A percentile compares a stretch with the other conserved stretches of the same genome.
Conservation (phyloP, 1,284 basidiomycete species). For the Ganoderma meredithae region DNA sequence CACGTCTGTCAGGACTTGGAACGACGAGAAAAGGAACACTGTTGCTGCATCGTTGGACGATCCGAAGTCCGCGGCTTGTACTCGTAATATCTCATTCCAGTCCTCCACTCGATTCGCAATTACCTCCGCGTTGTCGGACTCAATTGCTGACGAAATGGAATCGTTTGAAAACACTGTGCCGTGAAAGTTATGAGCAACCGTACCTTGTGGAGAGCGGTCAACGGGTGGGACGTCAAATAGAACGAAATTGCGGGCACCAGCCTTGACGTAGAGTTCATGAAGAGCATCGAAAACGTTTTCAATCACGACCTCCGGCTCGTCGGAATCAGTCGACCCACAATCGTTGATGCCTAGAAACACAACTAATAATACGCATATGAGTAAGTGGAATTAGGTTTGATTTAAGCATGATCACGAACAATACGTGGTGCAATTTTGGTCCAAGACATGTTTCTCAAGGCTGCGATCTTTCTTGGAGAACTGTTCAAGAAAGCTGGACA, state of each 20-base stretch:
- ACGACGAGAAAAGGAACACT: conserved; percentile 43
- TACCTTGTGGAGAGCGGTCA: conserved; percentile 37
- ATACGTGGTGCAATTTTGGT: conserved; percentile 16
- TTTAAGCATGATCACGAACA: not conserved
- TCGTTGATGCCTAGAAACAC: conserved; percentile 37
- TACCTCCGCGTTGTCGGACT: conserved; percentile 17
- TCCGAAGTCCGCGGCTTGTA: conserved; percentile 36
- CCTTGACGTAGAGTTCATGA: conserved; percentile 37
- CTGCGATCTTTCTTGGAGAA: conserved; percentile 20
- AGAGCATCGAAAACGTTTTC: conserved; percentile 32
- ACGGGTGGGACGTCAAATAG: conserved; percentile 39
- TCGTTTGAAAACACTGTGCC: not conserved
- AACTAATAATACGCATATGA: conserved; percentile 18
- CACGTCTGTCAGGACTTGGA: conserved; percentile 41
- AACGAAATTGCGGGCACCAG: conserved; percentile 38
- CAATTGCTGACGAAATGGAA: conserved; percentile 1
- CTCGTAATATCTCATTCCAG: conserved; percentile 42
- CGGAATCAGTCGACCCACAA: conserved; percentile 28
- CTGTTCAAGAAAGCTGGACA: conserved; percentile 22
- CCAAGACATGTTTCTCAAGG: conserved; percentile 1
- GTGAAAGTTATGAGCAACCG: not conserved
- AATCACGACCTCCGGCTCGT: conserved; percentile 33
- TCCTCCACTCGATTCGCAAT: conserved; percentile 35
- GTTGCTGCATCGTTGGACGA: conserved; percentile 30
- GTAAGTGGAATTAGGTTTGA: not conserved